Evolutionary conservation across 2,329 filamentous ascomycete genomes (phyloP), one percentile per base, ranked within the genome.

Genomic region (Pseudopithomyces maydicus): DNA sequence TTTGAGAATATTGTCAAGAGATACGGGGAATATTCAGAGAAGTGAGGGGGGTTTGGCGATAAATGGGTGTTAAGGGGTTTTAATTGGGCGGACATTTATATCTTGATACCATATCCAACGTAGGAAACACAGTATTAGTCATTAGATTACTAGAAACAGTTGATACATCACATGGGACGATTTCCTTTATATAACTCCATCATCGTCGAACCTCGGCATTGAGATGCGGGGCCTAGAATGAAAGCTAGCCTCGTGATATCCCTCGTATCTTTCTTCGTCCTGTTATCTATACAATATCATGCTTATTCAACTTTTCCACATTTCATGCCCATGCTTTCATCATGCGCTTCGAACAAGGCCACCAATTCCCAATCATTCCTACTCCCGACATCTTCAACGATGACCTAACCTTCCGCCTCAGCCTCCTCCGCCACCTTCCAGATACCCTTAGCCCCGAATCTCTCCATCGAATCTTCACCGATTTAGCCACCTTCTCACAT

Each of bases 1-100:
- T 97, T 97, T 75, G 77, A 97, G 75, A 85, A 84, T 46, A 94
- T 96, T 71, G 91, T 96, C 0, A 56, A 56, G 41, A 45, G 56
- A 44, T 57, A 62, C 53, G 55, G 62, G 29, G 56, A 56, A 22
- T 52, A 56, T 35, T 17, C 36, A 17, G 54, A 56, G 20, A 50
- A 43, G 14, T 50, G 19, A 36, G 19, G 32, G 2, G 19, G 2
- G n/a, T 10, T 7, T 35, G 11, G 14, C 0, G 12, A 11, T 15
- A 11, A n/a, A 12, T 10, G 12, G 7, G 32, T 17, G 45, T 47
- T 36, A 17, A 7, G 5, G 45, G 45, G 14, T 3, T n/a, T n/a
- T n/a, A n/a, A n/a, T n/a, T n/a, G 32, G n/a, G 22, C 17, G 8
- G 36, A 19, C 15, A 19, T 41, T 38, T 14, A 11, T 38, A 29